These are phyloP conservation scores for Gymnopus androsaceus DNA, from an alignment of 1,284 basidiomycete species.

Conservation along the genomic window DNA sequence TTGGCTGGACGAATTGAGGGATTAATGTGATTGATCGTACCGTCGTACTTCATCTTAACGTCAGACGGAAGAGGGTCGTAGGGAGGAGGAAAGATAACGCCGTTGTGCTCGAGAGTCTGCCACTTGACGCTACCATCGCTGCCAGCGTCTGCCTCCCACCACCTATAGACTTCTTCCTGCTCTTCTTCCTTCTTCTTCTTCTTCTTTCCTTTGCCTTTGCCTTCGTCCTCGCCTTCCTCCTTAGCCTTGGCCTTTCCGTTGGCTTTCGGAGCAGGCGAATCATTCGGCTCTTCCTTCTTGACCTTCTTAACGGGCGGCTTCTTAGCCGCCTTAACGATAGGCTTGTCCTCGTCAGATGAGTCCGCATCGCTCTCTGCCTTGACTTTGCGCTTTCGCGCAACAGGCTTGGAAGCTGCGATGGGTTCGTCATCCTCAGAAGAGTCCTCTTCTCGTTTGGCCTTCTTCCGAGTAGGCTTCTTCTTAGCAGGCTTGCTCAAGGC, in stretches of 20 bases:
- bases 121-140: slow-evolving; percentile 86
- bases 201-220: slow-evolving; percentile 47
- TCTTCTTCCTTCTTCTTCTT: slow-evolving; percentile 58
- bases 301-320: slow-evolving; percentile 25
- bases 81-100: slow-evolving; percentile 94
- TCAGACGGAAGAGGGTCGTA: slow-evolving; percentile 85
- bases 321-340: slow-evolving; percentile 37
- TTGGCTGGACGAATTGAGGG: slow-evolving; percentile 19
- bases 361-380: slow-evolving; percentile 58
- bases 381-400: slow-evolving; percentile 51
- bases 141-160: slow-evolving; percentile 76
- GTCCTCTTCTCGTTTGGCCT: slow-evolving; percentile 60
- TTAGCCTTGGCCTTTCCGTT: slow-evolving; percentile 38
- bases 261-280: slow-evolving; percentile 31
- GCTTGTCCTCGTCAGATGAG: slow-evolving; percentile 46
- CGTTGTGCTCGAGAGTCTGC: slow-evolving; percentile 91
- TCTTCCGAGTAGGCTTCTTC: slow-evolving; percentile 64
- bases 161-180: slow-evolving; percentile 70
- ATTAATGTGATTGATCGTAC: slow-evolving; percentile 41
- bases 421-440: slow-evolving; percentile 50
- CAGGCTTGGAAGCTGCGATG: slow-evolving; percentile 44
- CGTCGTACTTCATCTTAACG: slow-evolving; percentile 96
- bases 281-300: slow-evolving; percentile 26
- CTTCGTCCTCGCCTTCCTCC: slow-evolving; percentile 35
- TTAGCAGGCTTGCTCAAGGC: slow-evolving; percentile 39